Base-by-base conservation (phyloP, 2,329 filamentous ascomycete genomes). In the Lojkania enalia region DNA sequence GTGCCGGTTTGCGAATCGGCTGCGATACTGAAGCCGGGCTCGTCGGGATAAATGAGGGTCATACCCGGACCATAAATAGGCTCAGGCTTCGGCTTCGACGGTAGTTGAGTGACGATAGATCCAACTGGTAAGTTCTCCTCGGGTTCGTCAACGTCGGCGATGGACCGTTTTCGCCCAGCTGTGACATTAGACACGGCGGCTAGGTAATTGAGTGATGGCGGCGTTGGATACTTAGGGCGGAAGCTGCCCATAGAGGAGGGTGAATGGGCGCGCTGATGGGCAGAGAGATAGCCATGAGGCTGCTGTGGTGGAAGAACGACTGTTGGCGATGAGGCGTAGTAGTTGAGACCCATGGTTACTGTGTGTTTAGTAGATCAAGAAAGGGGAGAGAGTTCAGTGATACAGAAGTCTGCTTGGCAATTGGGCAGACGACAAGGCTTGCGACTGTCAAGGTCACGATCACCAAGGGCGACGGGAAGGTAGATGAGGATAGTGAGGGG, bases 101-200 rank as follows among this genome's bases (percentile, higher is more conserved):
- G 72, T 35, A 72, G 61, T 47, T 72, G 65, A 42, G 71, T 60
- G 40, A 69, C 52, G 48, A 75, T 69, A 44, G 75, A 66, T 67
- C 80, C 78, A 61, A 84, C 71, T 62, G 70, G 69, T 38, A 61
- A 61, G 37, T 71, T 71, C 48, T 83, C 77, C 55, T 84, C 80
- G 41, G 88, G 81, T 58, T 88, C 87, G 58, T 88, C 87, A 44
- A 87, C 85, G 68, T 91, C 87, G 60, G 88, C 85, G 63, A 87
- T 81, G 51, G 86, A 88, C 57, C 87, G 84, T 73, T 91, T 91
- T 64, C 86, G 84, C 55, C 87, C 85, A 56, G 81, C 81, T 52
- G 74, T 61, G 56, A 65, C 55, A 55, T 69, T 70, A 54, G 65
- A 66, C 21, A 63, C 58, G 49, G 67, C 64, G 49, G 69, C 69